Base-by-base conservation (phyloP, 1,284 basidiomycete species). In the Schizophyllum commune region DNA sequence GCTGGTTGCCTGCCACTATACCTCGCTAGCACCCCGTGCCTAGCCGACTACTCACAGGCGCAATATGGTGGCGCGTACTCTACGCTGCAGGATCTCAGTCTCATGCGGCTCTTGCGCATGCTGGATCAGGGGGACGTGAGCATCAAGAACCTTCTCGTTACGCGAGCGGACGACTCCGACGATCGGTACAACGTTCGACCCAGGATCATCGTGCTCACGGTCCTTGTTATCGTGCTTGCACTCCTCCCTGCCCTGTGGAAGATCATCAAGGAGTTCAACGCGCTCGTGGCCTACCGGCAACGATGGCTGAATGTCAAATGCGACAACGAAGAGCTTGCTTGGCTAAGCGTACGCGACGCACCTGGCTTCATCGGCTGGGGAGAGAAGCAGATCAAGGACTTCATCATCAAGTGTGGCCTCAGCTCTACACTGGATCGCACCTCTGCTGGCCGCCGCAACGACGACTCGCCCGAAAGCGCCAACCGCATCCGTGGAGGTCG, bases 331-430 rank as follows among this genome's bases (percentile, higher is more conserved):
- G 89, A 92, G 66, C 80, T 94, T 74, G 89, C 84, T 4, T 91
- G 88, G 87, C 73, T 89, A 51, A 84, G 83, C 66, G 82, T 79
- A 0, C 74, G 74, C 15, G 71, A 77, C 33, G 86, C 84, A 11
- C 85, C 81, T 32, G 83, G 83, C 6, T 86, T 85, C 65, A 76
- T 76, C 6, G 84, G 83, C 1, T 91, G 88, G 88, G 88, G 88
- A 15, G 86, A 88, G 69, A 85, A 84, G 65, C 77, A 80, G 51
- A 68, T 90, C 58, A 91, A 91, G 72, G 83, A 86, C 64, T 84
- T 85, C 65, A 74, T 91, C 33, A 71, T 83, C 61, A 85, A 84
- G 70, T 74, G 79, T 32, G 88, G 88, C 0, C 71, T 91, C 22
- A 86, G 86, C 66, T 81, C 82, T 15, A 76, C 77, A 2, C 69